Evolutionary conservation across 164 flowering plant genomes (phyloP).

Genomic region (Vitis amurensis): DNA sequence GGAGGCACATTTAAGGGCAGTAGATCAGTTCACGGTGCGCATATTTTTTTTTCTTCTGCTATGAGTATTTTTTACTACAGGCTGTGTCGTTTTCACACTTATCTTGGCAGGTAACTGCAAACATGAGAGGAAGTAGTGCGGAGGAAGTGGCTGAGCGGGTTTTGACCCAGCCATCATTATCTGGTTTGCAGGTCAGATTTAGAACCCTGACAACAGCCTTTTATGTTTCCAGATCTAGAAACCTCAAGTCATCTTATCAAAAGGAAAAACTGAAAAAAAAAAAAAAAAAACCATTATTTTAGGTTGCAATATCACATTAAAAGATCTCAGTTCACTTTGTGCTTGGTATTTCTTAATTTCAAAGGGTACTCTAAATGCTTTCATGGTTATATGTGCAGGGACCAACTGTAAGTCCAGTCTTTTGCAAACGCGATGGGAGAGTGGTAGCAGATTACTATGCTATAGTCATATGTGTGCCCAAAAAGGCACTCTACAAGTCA

Average conservation of each 20-base stretch:
- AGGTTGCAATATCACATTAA: not conserved
- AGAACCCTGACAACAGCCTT: too few species aligned
- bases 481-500: conserved; percentile 81
- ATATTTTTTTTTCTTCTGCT: conserved; percentile 10
- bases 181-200: conserved; percentile 82
- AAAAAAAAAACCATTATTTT: not conserved
- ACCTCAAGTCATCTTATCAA: too few species aligned
- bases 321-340: not conserved
- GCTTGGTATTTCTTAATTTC: not conserved
- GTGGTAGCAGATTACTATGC: conserved; percentile 71
- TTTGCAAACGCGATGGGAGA: conserved; percentile 66
- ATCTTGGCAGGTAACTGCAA: conserved; percentile 74
- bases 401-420: conserved; percentile 92
- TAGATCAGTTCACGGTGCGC: conserved; percentile 83
- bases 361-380: not conserved
- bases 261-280: too few species aligned
- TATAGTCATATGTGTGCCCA: conserved; percentile 85
- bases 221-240: too few species aligned
- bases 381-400: conserved; percentile 51
- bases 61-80: not conserved
- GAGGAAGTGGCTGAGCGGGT: conserved; percentile 88
- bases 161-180: conserved; percentile 69
- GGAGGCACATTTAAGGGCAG: conserved; percentile 91
- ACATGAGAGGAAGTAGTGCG: conserved; percentile 90
- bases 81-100: conserved; percentile 11